Evolutionary conservation across 805 yeast species (phyloP), one percentile per base, ranked within the genome.

Genomic region (Lachancea lanzarotensis): DNA sequence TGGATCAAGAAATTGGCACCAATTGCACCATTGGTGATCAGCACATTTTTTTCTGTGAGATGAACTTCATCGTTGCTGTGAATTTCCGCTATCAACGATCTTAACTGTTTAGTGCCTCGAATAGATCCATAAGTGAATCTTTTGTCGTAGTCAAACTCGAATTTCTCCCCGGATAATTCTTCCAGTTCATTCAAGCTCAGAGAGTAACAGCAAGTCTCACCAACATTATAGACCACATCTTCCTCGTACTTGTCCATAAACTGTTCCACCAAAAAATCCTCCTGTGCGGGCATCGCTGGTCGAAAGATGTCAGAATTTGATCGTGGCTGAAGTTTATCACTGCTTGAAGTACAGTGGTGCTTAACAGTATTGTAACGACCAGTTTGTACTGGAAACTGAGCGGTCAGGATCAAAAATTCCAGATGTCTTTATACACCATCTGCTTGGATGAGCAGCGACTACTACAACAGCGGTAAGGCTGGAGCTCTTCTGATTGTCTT

Each of bases 11-110:
- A 76, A 50, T 76, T 76, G 27, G 75, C 80, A 7, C 75, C 81
- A 57, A 77, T 77, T 2, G 78, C 79, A 20, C 81, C 81, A 52
- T 74, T 74, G 19, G 79, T 73, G 25, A 75, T 56, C 17, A 76
- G 65, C 20, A 76, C 69, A 45, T 76, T 57, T 2, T 71, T 72
- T 1, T 49, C 48, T 12, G 53, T 49, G 12, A 61, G 48, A 12
- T 46, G 45, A 13, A 42, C 35, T 2, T 43, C 45, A 1, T 48
- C 49, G 11, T 56, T 64, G 38, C 58, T 56, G 50, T 74, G 71
- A 12, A 75, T 38, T 1, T 56, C 46, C 10, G 73, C 65, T 35
- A 76, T 66, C 3, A 59, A 55, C 5, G 38, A 10, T 41, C 72
- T 62, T 45, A 76, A 58, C 22, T 59, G 64, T 2, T 64, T 63